A percentile compares a stretch with the other conserved stretches of the same genome.
Conservation (phyloP, 177 flowering plant genomes). For the Telopea speciosissima region DNA sequence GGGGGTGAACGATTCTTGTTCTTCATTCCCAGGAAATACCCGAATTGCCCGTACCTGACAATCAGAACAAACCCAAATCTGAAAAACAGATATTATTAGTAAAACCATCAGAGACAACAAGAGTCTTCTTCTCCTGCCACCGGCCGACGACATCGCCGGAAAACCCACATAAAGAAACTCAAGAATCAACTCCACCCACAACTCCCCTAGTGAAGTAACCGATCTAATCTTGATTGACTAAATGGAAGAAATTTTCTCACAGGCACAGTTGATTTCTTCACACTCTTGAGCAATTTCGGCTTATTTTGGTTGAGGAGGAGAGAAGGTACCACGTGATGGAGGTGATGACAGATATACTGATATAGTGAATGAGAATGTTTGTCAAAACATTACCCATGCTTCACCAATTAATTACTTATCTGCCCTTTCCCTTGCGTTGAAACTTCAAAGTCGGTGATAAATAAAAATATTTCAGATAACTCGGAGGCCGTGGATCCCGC, state of each 20-base stretch:
- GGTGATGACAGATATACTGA: not conserved
- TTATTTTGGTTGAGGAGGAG: not conserved
- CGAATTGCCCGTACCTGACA: slow-evolving; percentile 33
- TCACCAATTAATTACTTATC: not conserved
- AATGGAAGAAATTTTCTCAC: too few relatives aligned
- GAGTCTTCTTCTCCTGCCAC: slow-evolving; percentile 13
- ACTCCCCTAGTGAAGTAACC: too few relatives aligned
- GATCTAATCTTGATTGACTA: too few relatives aligned
- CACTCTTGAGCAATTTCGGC: slow-evolving; percentile 1
- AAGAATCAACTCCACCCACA: too few relatives aligned
- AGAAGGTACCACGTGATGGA: not conserved
- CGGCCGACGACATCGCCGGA: slow-evolving; percentile 26
- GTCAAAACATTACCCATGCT: not conserved
- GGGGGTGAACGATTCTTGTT: too few relatives aligned
- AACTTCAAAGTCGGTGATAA: slow-evolving; percentile 15
- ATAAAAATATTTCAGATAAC: not conserved
- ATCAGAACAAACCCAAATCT: slow-evolving; percentile 29
- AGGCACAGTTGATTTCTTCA: too few relatives aligned
- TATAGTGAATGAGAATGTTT: not conserved
- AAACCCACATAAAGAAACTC: slow-evolving; percentile 18
- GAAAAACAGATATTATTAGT: slow-evolving; percentile 22
- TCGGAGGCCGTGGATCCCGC: slow-evolving; percentile 25
- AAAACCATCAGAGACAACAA: slow-evolving; percentile 8
- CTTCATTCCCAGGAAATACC: slow-evolving; percentile 12
- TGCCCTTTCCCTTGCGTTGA: slow-evolving; percentile 1